Conservation (phyloP, 2,329 filamentous ascomycete species). For the Coniochaeta sp. region DNA sequence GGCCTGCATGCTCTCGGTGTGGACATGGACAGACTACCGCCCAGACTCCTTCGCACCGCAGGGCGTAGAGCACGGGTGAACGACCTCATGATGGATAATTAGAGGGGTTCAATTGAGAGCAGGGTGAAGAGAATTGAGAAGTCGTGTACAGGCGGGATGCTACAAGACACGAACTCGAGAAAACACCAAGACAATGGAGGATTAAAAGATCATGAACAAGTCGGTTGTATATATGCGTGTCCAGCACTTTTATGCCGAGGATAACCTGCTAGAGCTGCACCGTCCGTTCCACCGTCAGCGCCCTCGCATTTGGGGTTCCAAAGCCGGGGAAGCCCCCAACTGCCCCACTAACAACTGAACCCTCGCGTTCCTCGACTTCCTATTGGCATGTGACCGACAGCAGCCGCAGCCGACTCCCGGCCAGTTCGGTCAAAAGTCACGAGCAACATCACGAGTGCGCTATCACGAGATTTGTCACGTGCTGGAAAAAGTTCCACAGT, state of each 20-base stretch:
- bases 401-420: background rate
- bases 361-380: background rate
- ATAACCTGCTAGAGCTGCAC: conserved; percentile 19
- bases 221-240: conserved; percentile 2
- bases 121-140: background rate
- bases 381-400: background rate
- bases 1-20: conserved; percentile 22
- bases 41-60: conserved; percentile 37
- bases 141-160: background rate
- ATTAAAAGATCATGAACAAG: background rate
- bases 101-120: no score
- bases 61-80: conserved; percentile 44
- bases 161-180: conserved; percentile 1
- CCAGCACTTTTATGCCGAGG: conserved; percentile 17
- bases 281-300: background rate
- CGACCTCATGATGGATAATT: conserved; percentile 32
- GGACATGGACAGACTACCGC: conserved; percentile 17
- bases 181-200: background rate
- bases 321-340: background rate
- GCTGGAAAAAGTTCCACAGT: background rate
- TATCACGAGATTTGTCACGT: background rate
- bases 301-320: conserved; percentile 5
- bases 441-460: no score
- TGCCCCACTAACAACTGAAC: no score
- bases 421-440: no score